Base-by-base conservation (phyloP, 192 early-diverging fungal species). In the Backusella sp. region DNA sequence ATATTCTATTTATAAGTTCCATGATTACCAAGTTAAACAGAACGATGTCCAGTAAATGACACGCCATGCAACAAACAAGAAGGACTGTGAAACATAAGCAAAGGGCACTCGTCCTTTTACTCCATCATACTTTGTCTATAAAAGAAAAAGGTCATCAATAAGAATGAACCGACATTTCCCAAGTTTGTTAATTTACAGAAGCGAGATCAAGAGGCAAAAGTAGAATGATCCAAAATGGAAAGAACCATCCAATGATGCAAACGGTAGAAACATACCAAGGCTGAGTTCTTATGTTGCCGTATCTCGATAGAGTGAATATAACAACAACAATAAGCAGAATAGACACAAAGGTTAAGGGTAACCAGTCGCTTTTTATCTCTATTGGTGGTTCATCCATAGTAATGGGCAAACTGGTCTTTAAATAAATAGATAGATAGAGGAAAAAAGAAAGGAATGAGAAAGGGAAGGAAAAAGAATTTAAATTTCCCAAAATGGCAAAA, bases 1-100 rank as follows among this genome's bases (percentile, higher is more conserved):
- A n/a, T 49, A 49, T 49, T n/a, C 19, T 49, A n/a, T 49, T n/a
- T 7, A 49, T 17, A 44, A 4, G 14, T 17, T 49, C 46, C 6
- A 21, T 34, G 42, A 3, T 73, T 85, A 93, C 96, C 95, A 97
- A 67, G 94, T 95, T 73, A 96, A 82, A 49, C 86, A 83, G 80
- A 96, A 97, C 79, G 92, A 91, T 42, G 90, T 91, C 97, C 97
- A 99, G 83, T 99, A 99, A 42, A 96, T 86, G 0, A 86, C 80
- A 46, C 89, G 77, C 97, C 97, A 99, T 65, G 95, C 92, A 8
- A 85, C 85, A 11, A 86, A 84, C 26, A 96, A 87, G 73, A 96
- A 93, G 6, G 84, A 78, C 44, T 87, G 74, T 28, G 86, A 84
- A 30, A 96, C 91, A 73, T 95, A 94, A 12, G 92, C 89, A 53